Evolutionary conservation across 257 asterid species (phyloP), one percentile per base, ranked within the genome.

Genomic region (Cordia subcordata): DNA sequence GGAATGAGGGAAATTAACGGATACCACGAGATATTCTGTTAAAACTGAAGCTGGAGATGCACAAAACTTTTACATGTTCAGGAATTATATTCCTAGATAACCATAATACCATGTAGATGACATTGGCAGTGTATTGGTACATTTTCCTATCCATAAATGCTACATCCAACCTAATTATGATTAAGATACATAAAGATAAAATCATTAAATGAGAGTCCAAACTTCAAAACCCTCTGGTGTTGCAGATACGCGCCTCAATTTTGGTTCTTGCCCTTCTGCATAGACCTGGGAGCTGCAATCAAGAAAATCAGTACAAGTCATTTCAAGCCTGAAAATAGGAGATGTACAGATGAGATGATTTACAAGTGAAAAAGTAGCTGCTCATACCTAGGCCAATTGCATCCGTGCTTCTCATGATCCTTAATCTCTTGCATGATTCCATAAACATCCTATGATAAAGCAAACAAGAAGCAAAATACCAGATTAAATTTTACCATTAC

Each of bases 371-470:
- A n/a, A n/a, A 38, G 27, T 2, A 62, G 21, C 39, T 1, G 39
- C 40, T 8, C 76, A 13, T 80, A 89, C 97, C 95, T 77, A 89
- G 79, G 17, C 95, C 97, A 9, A 85, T 79, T 46, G 95, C 95
- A 51, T 89, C 94, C 0, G 94, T 80, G 71, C 97, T 84, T 68
- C 82, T 86, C 95, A 89, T 86, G 82, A 89, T 89, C 79, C 97
- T 78, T 65, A 89, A 54, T 62, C 94, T 76, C 85, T 75, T 86
- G 85, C 97, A 89, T 1, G 97, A 82, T 64, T 75, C 84, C 4
- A 75, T 79, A 78, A 86, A 89, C 95, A 89, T 89, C 79, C 97
- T 89, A 75, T 64, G 53, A 63, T 44, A 63, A 58, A 64, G 58
- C 18, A 53, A 66, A 59, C 37, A 44, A 53, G 37, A 70, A 58